Conservation (phyloP, 1,284 basidiomycete genomes). For the Microbotryum lychnidis-dioicae region DNA sequence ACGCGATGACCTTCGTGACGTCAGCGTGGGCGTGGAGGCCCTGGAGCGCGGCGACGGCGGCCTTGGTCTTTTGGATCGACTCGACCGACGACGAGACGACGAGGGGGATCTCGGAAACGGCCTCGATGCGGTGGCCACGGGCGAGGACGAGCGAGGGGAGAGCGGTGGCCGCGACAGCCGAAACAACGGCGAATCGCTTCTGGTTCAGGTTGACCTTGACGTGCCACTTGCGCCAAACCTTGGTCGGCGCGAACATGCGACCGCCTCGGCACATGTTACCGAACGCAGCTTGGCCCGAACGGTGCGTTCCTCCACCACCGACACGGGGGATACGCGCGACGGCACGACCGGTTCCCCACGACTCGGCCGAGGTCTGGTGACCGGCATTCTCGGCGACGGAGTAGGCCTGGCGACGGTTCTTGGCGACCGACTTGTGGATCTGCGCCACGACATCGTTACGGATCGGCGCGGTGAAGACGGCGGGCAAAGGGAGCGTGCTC, state of each 20-base stretch:
- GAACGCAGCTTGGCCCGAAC: conserved; percentile 95
- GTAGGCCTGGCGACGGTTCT: conserved; percentile 67
- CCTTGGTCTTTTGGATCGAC: conserved; percentile 92
- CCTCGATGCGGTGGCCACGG: conserved; percentile 97
- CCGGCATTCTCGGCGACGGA: conserved; percentile 95
- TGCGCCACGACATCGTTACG: conserved; percentile 96
- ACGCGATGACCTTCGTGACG: conserved; percentile 95
- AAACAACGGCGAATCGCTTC: conserved; percentile 94
- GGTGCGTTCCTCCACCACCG: conserved; percentile 96
- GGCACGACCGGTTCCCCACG: conserved; percentile 99
- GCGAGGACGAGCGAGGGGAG: conserved; percentile 97
- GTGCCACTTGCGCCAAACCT: conserved; percentile 99
- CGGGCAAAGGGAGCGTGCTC: conserved; percentile 44
- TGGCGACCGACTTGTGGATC: conserved; percentile 70
- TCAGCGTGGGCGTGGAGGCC: conserved; percentile 82
- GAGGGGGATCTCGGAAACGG: conserved; percentile 93
- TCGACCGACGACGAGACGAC: conserved; percentile 75
- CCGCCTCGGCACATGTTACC: conserved; percentile 99
- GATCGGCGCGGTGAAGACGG: conserved; percentile 96
- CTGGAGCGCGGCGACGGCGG: conserved; percentile 91
- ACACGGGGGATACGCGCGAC: conserved; percentile 99
- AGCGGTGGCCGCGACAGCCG: conserved; percentile 94
- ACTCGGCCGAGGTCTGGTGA: conserved; percentile 97
- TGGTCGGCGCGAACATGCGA: conserved; percentile 99
- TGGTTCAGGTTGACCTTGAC: conserved; percentile 99